These are phyloP conservation scores for Acaromyces ingoldii DNA, from an alignment of 1,284 basidiomycete genomes.

Conservation along the genomic window DNA sequence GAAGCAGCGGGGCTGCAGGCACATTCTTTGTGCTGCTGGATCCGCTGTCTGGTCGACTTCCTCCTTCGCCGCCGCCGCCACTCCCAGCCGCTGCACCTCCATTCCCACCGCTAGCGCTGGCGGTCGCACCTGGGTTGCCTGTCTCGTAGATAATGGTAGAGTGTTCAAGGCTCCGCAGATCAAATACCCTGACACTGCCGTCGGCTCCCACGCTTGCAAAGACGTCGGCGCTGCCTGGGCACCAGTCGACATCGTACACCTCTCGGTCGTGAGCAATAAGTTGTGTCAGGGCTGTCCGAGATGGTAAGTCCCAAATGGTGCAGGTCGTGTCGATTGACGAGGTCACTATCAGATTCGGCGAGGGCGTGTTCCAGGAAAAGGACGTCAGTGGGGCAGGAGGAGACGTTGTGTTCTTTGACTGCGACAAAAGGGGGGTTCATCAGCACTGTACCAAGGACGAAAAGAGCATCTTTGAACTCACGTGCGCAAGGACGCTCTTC, in stretches of 20 bases:
- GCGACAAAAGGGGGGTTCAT: slow-evolving; percentile 2
- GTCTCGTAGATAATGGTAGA: slow-evolving; percentile 94
- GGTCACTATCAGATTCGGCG: slow-evolving; percentile 50
- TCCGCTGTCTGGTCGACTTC: slow-evolving; percentile 24
- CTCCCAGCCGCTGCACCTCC: background rate
- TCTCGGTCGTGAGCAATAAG: slow-evolving; percentile 86
- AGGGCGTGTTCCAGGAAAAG: slow-evolving; percentile 50
- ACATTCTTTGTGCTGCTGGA: slow-evolving; percentile 20
- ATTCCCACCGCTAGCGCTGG: background rate
- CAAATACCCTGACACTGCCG: slow-evolving; percentile 91
- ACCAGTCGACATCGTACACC: slow-evolving; percentile 95
- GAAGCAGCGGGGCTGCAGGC: slow-evolving; percentile 37
- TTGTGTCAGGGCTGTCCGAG: slow-evolving; percentile 90
- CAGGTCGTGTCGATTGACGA: slow-evolving; percentile 61
- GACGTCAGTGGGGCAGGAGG: slow-evolving; percentile 50
- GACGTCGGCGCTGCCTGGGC: slow-evolving; percentile 94
- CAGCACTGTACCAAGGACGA: background rate
- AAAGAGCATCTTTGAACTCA: slow-evolving; percentile 9
- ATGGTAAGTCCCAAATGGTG: slow-evolving; percentile 81
- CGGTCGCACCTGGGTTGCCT: slow-evolving; percentile 20
- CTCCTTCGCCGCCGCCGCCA: background rate
- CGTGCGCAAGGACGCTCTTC: slow-evolving; percentile 46
- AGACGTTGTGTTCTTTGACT: slow-evolving; percentile 42
- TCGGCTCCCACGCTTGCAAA: slow-evolving; percentile 98
- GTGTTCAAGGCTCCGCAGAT: slow-evolving; percentile 90